A percentile compares a stretch with the other conserved stretches of the same genome.
Conservation (phyloP, 768 basidiomycete genomes). For the Panaeolus papilionaceus region DNA sequence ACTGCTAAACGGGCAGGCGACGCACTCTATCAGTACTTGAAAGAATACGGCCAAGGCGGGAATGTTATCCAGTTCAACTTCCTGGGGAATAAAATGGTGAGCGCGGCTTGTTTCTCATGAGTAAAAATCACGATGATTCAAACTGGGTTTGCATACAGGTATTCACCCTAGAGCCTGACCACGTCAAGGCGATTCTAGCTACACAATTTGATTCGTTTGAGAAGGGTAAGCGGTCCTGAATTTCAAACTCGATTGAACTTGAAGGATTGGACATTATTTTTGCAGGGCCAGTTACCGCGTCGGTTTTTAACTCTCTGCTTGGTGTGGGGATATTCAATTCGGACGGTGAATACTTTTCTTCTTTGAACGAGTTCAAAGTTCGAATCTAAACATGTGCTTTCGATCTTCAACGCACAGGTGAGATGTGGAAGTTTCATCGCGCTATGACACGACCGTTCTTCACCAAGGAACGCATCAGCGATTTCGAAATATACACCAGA, state of each 20-base stretch:
- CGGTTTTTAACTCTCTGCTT: constrained; percentile 43
- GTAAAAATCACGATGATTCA: not conserved
- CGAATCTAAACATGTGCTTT: no score
- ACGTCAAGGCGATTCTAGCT: constrained; percentile 46
- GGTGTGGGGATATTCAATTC: constrained; percentile 67
- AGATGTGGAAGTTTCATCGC: constrained; percentile 79
- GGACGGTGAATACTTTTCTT: constrained; percentile 45
- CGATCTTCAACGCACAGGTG: constrained; percentile 43
- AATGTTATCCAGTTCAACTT: constrained; percentile 33
- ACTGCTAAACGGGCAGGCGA: constrained; percentile 32
- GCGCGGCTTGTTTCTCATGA: no score
- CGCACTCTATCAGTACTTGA: constrained; percentile 27
- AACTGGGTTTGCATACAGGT: constrained; percentile 25
- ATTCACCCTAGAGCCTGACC: constrained; percentile 26
- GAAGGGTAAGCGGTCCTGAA: constrained; percentile 39
- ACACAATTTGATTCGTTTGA: constrained; percentile 55
- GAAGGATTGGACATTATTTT: not conserved
- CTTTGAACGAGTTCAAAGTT: no score
- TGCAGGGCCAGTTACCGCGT: constrained; percentile 31
- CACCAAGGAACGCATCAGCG: constrained; percentile 60
- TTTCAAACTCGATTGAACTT: not conserved
- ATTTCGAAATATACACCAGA: constrained; percentile 67
- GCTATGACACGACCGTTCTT: constrained; percentile 77
- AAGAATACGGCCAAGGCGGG: constrained; percentile 40
- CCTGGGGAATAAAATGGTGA: not conserved